These are phyloP conservation scores for Triticum monococcum DNA, from an alignment of 176 grass and related monocot species.

Conservation along the genomic window DNA sequence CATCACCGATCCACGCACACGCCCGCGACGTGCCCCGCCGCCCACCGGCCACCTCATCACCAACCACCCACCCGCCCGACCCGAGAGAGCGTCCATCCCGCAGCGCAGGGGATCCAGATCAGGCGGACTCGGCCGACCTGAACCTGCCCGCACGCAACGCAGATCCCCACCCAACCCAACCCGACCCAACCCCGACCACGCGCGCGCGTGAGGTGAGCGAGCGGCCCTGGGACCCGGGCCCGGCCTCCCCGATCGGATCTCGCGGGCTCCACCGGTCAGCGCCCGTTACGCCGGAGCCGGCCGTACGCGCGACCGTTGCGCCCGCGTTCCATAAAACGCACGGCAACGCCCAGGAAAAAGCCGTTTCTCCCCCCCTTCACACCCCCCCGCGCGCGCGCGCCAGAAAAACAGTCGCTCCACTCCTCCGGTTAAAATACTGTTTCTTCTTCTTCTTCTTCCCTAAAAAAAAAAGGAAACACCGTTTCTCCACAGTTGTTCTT, in stretches of 20 bases:
- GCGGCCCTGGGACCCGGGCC: not conserved
- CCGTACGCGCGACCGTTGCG: not conserved
- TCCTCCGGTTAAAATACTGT: too few relatives aligned
- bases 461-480: too few relatives aligned
- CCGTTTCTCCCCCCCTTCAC: not conserved
- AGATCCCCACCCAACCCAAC: not conserved
- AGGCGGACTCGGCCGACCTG: not conserved
- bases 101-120: too few relatives aligned
- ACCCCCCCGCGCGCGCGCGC: not conserved
- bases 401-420: not conserved
- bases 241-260: not conserved
- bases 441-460: too few relatives aligned
- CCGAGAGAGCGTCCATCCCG: too few relatives aligned
- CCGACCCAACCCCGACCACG: not conserved
- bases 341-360: not conserved
- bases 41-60: not conserved
- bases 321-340: not conserved
- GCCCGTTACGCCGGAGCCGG: not conserved
- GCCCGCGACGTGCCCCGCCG: not conserved
- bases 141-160: not conserved
- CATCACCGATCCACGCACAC: not conserved
- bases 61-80: too few relatives aligned
- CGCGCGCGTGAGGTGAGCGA: not conserved
- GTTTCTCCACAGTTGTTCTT: too few relatives aligned
- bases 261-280: not conserved